Base-by-base conservation (phyloP, 2,329 filamentous ascomycete species). In the Penicillium crustosum region DNA sequence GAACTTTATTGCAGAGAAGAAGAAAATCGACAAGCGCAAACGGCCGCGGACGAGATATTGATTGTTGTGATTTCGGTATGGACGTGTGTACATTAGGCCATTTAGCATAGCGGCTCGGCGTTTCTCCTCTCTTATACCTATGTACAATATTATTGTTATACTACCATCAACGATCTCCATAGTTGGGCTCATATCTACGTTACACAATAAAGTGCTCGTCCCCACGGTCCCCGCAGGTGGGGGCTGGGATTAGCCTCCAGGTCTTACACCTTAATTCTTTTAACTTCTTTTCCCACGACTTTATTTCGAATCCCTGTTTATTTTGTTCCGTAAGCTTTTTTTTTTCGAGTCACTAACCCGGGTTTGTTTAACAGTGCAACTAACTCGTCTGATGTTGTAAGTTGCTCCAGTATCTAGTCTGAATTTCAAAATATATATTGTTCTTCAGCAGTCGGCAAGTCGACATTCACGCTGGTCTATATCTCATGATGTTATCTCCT, bases 1-100 rank as follows among this genome's bases (percentile, higher is more conserved):
- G 68, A 63, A 68, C 13, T 72, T 72, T 31, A 68, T 69, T 10
- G 67, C 64, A 6, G 65, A 73, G 50, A 76, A 72, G 49, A 55
- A 63, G 41, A 67, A 68, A 6, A 61, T 67, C 3, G 73, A 72
- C 35, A 70, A 66, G 55, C 68, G 68, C 51, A 73, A 69, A 49
- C 64, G 54, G 38, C 64, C 63, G 15, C 64, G 64, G 13, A 41
- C 49, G 49, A 59, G 64, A 42, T 49, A 41, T 15, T 66, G 39
- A 38, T 17, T 36, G 6, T 10, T 33, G 29, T 41, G 8, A 35
- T 54, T 55, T 25, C 12, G 29, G 12, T 36, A 6, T 23, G 17
- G 19, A 51, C 41, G 9, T 63, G 61, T 66, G 61, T 66, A 65
- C 52, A 61, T 57, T 65, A 62, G 23, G 43, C 49, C 23, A 55